A percentile compares a stretch with the other conserved stretches of the same genome.
phyloP scores from a whole-genome alignment of 2,329 filamentous ascomycete species.

The Stylonectria norvegica region DNA sequence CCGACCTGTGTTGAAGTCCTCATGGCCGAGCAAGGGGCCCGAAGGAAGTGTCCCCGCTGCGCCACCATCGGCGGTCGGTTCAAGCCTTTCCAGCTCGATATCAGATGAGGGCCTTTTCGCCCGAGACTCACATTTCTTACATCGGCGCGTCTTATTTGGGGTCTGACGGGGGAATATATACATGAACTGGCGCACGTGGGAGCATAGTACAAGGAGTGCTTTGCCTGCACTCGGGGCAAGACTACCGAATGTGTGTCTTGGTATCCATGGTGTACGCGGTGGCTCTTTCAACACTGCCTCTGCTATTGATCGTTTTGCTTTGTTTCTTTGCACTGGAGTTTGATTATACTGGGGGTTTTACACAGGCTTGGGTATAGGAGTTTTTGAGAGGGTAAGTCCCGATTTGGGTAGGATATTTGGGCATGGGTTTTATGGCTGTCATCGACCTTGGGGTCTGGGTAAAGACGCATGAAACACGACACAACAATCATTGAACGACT shows the following conservation, averaged over 20 bases:
- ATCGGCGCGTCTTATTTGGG: conserved; percentile 9
- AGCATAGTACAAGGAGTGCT: conserved; percentile 24
- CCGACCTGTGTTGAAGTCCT: conserved; percentile 80
- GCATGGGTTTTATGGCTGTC: not conserved
- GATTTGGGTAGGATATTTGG: too few relatives aligned
- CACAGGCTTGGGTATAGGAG: conserved; percentile 23
- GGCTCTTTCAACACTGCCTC: not conserved
- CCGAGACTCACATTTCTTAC: conserved; percentile 17
- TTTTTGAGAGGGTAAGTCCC: too few relatives aligned
- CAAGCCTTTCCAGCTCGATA: conserved; percentile 81
- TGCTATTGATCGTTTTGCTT: not conserved
- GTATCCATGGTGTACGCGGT: conserved; percentile 4
- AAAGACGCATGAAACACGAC: conserved; percentile 11
- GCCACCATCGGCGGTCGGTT: conserved; percentile 75
- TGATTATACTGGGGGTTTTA: too few relatives aligned
- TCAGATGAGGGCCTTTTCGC: conserved; percentile 51
- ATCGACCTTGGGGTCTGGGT: conserved; percentile 10
- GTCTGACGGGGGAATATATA: conserved; percentile 14
- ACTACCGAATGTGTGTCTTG: conserved; percentile 18
- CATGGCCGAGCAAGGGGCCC: conserved; percentile 70
- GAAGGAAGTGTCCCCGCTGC: conserved; percentile 75
- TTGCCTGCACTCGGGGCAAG: conserved; percentile 18
- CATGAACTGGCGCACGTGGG: conserved; percentile 26
- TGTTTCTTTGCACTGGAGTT: conserved; percentile 11
- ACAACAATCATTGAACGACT: conserved; percentile 20